Evolutionary conservation across 1,139 yeast genomes (phyloP).

Genomic region (Lodderomyces margitis): DNA sequence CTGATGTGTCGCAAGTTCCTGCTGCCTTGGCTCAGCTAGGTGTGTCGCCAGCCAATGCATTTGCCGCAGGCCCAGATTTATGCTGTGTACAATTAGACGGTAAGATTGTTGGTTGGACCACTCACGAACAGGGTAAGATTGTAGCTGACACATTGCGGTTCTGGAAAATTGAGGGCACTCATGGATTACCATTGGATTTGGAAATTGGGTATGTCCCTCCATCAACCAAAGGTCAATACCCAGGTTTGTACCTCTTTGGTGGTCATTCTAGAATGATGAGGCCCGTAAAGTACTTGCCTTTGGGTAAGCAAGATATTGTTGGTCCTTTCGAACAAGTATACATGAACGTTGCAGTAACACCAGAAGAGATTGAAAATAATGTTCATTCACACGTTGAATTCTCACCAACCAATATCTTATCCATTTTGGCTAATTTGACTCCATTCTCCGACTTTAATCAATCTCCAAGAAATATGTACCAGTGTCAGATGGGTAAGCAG

Average conservation of each 20-base stretch:
- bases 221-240: conserved; percentile 92
- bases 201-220: conserved; percentile 97
- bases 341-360: conserved; percentile 93
- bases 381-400: conserved; percentile 92
- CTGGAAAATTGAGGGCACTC: conserved; percentile 85
- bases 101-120: conserved; percentile 87
- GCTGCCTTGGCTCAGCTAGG: conserved; percentile 70
- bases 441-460: conserved; percentile 98
- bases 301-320: conserved; percentile 77
- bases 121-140: conserved; percentile 82
- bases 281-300: conserved; percentile 88
- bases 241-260: conserved; percentile 88
- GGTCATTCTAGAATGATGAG: conserved; percentile 95
- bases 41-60: conserved; percentile 71
- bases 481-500: conserved; percentile 99
- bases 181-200: conserved; percentile 76
- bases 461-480: conserved; percentile 99
- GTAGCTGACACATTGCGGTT: conserved; percentile 88
- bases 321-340: conserved; percentile 99
- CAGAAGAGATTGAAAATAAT: conserved; percentile 80
- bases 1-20: conserved; percentile 75
- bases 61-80: conserved; percentile 83
- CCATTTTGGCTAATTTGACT: conserved; percentile 92
- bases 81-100: conserved; percentile 96
- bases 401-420: conserved; percentile 89